Evolutionary conservation across 2,329 filamentous ascomycete genomes (phyloP).

Genomic region (Claviceps humidiphila): DNA sequence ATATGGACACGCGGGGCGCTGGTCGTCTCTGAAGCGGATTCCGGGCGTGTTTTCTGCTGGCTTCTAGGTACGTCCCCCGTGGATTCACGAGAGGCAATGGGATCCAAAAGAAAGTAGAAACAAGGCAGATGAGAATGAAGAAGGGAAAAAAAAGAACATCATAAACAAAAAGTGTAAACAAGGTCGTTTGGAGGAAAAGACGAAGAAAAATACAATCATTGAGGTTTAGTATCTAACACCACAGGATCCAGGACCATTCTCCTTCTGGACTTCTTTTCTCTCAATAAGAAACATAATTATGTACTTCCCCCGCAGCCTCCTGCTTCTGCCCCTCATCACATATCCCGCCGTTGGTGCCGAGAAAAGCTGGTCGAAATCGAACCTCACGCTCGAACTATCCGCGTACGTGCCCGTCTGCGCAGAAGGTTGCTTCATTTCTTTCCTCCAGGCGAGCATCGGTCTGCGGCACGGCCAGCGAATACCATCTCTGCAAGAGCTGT

Average conservation of each 20-base stretch:
- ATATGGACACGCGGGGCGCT: slow-evolving; percentile 1
- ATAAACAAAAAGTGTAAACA: neutral
- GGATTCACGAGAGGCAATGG: neutral
- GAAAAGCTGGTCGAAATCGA: slow-evolving; percentile 9
- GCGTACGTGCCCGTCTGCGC: slow-evolving; percentile 45
- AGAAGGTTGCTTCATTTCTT: slow-evolving; percentile 45
- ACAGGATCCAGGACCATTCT: neutral
- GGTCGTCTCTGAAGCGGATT: slow-evolving; percentile 8
- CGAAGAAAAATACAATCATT: neutral
- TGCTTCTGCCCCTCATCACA: slow-evolving; percentile 19
- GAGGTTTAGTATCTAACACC: neutral
- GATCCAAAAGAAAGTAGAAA: too few relatives aligned
- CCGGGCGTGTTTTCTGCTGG: slow-evolving; percentile 2
- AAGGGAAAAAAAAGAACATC: neutral
- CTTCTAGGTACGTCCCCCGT: slow-evolving; percentile 5
- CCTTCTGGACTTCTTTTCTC: neutral
- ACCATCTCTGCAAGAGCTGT: slow-evolving; percentile 49
- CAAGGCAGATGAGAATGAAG: too few relatives aligned
- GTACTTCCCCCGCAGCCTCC: slow-evolving; percentile 8
- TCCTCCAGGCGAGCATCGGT: slow-evolving; percentile 47
- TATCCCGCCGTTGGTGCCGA: slow-evolving; percentile 10
- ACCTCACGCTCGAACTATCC: slow-evolving; percentile 25
- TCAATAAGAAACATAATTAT: slow-evolving; percentile 21
- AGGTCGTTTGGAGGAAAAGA: neutral
- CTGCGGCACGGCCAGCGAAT: slow-evolving; percentile 31